Evolutionary conservation across 225 moss, liverwort and hornwort genomes (phyloP).

Genomic region (Lunularia cruciata): DNA sequence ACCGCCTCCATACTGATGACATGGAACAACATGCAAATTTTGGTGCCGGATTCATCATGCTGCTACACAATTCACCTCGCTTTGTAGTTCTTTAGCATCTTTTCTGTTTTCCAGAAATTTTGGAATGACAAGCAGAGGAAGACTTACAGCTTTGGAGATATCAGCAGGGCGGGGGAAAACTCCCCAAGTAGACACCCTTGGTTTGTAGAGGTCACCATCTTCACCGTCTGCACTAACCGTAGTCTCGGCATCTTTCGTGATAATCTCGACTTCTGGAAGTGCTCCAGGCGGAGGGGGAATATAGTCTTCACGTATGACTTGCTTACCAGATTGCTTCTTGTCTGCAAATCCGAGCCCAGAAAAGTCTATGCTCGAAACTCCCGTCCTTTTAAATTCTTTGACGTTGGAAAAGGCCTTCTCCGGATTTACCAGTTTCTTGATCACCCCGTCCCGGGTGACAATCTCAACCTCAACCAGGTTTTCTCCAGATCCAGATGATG

Average conservation of each 20-base stretch:
- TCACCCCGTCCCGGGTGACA: slow-evolving; percentile 80
- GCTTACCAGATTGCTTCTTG: slow-evolving; percentile 58
- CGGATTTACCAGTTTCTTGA: slow-evolving; percentile 50
- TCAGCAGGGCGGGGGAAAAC: slow-evolving; percentile 89
- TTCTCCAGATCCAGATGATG: slow-evolving; percentile 19
- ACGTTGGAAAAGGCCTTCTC: slow-evolving; percentile 72
- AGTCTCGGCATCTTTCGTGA: slow-evolving; percentile 70
- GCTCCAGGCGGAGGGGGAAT: slow-evolving; percentile 59
- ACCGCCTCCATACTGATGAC: slow-evolving; percentile 84
- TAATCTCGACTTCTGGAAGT: slow-evolving; percentile 85
- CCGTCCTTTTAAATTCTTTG: slow-evolving; percentile 61
- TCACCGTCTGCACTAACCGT: slow-evolving; percentile 22
- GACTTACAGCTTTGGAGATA: slow-evolving; percentile 81
- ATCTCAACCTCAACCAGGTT: slow-evolving; percentile 81
- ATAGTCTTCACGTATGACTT: slow-evolving; percentile 60
- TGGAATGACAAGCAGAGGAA: too few species aligned
- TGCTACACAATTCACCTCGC: too few species aligned
- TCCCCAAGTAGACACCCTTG: slow-evolving; percentile 89
- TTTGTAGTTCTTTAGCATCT: too few species aligned
- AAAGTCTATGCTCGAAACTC: slow-evolving; percentile 80
- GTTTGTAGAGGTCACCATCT: slow-evolving; percentile 61
- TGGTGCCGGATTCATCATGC: too few species aligned
- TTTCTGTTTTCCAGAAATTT: too few species aligned
- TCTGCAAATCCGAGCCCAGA: slow-evolving; percentile 87
- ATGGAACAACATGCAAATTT: too few species aligned